Evolutionary conservation across 495 filamentous ascomycete species (phyloP).

Genomic region (Lindgomyces ingoldianus): DNA sequence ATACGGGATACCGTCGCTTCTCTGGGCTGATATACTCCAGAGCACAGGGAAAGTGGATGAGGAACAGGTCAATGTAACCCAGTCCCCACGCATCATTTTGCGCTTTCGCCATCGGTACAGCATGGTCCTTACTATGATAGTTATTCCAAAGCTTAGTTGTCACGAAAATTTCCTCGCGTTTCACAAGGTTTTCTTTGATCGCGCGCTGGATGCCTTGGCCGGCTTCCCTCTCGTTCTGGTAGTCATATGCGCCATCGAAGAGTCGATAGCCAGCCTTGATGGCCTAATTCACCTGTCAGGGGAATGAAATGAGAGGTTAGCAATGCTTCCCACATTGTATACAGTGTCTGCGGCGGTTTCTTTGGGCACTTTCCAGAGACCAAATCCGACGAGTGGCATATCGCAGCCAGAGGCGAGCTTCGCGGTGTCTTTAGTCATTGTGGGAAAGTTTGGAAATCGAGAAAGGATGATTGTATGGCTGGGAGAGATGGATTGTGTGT

Average conservation of each 20-base stretch:
- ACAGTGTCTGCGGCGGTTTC: conserved; percentile 29
- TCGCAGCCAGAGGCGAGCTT: conserved; percentile 32
- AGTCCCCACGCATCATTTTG: conserved; percentile 60
- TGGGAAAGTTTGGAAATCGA: not conserved
- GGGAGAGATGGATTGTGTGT: no score
- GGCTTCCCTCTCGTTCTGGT: conserved; percentile 54
- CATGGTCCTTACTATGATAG: conserved; percentile 63
- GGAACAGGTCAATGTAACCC: conserved; percentile 68
- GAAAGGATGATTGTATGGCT: not conserved
- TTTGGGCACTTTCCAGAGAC: conserved; percentile 35
- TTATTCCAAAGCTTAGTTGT: conserved; percentile 71
- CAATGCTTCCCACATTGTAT: conserved; percentile 25
- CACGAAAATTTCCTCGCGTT: conserved; percentile 63
- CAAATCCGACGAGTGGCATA: conserved; percentile 40
- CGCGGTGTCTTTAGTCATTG: conserved; percentile 11
- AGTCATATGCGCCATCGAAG: conserved; percentile 59
- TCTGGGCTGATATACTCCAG: conserved; percentile 45
- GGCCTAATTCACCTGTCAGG: conserved; percentile 27
- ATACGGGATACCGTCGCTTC: conserved; percentile 21
- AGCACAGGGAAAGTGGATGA: conserved; percentile 62
- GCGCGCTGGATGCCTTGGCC: conserved; percentile 50
- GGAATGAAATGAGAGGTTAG: not conserved
- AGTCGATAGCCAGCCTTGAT: conserved; percentile 61
- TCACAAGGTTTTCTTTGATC: conserved; percentile 55
- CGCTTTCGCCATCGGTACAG: conserved; percentile 57